Evolutionary conservation across 768 basidiomycete species (phyloP).

Genomic region (Mycena haematopus): DNA sequence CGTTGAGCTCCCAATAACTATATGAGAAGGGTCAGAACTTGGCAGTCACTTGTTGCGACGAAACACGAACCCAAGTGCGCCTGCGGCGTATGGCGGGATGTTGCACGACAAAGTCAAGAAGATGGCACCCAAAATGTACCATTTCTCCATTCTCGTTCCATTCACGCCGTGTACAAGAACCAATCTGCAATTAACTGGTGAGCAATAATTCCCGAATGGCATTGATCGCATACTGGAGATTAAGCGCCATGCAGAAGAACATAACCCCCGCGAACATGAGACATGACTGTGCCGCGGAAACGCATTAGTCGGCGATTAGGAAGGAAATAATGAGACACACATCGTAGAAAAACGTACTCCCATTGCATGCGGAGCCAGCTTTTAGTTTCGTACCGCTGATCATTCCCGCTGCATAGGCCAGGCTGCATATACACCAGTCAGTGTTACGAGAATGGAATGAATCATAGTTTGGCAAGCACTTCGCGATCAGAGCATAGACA

Average conservation of each 20-base stretch:
- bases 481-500: conserved; percentile 14
- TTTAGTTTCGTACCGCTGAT: neutral
- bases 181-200: neutral
- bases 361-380: conserved; percentile 6
- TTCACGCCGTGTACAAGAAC: conserved; percentile 15
- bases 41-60: neutral
- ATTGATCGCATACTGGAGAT: conserved; percentile 5
- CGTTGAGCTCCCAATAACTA: conserved; percentile 1
- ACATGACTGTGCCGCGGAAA: neutral
- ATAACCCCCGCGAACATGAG: conserved; percentile 8
- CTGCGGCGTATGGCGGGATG: conserved; percentile 17
- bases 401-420: neutral
- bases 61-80: conserved; percentile 10
- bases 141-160: conserved; percentile 21
- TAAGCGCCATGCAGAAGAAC: conserved; percentile 15
- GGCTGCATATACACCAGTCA: neutral
- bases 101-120: neutral
- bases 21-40: neutral
- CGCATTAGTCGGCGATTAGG: neutral
- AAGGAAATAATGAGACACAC: neutral
- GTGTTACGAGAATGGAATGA: neutral
- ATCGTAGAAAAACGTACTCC: conserved; percentile 3
- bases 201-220: neutral
- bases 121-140: conserved; percentile 7
- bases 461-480: neutral